These are phyloP conservation scores for Diplogelasinospora grovesii DNA, from an alignment of 495 filamentous ascomycete genomes.

Conservation along the genomic window DNA sequence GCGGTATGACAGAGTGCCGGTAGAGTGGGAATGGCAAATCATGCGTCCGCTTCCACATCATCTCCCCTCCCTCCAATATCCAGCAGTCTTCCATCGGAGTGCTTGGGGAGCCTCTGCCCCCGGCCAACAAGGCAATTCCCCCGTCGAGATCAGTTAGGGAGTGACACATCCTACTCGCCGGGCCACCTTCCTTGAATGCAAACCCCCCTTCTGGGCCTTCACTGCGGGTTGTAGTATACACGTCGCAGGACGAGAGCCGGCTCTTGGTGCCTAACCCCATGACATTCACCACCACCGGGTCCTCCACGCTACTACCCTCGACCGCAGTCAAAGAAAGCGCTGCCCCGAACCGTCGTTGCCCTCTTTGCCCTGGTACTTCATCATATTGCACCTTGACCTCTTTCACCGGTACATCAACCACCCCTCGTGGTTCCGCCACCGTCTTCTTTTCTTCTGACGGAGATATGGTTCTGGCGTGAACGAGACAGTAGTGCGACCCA, in stretches of 20 bases:
- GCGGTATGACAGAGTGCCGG: conserved; percentile 59
- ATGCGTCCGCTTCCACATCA: conserved; percentile 53
- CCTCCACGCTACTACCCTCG: conserved; percentile 8
- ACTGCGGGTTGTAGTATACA: conserved; percentile 36
- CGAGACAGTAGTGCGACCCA: conserved; percentile 76
- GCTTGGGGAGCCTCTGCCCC: conserved; percentile 70
- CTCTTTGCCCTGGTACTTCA: conserved; percentile 25
- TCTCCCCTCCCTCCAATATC: conserved; percentile 46
- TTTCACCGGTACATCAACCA: not conserved
- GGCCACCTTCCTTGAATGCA: conserved; percentile 28
- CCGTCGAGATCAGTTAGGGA: conserved; percentile 54
- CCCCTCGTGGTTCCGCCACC: not conserved
- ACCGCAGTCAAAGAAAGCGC: conserved; percentile 16
- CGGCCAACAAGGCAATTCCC: conserved; percentile 56
- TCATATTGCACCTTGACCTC: conserved; percentile 16
- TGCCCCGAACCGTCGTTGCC: conserved; percentile 38
- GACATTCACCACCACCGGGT: conserved; percentile 29
- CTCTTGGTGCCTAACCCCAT: conserved; percentile 58
- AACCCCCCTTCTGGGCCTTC: conserved; percentile 6
- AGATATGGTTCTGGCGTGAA: conserved; percentile 51
- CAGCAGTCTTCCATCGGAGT: conserved; percentile 64
- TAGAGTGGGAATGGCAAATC: conserved; percentile 60
- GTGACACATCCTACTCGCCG: conserved; percentile 65
- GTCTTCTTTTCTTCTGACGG: conserved; percentile 1
- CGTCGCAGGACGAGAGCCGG: conserved; percentile 54